phyloP scores from a whole-genome alignment of 441 rosid species.

The Lepidium campestre region DNA sequence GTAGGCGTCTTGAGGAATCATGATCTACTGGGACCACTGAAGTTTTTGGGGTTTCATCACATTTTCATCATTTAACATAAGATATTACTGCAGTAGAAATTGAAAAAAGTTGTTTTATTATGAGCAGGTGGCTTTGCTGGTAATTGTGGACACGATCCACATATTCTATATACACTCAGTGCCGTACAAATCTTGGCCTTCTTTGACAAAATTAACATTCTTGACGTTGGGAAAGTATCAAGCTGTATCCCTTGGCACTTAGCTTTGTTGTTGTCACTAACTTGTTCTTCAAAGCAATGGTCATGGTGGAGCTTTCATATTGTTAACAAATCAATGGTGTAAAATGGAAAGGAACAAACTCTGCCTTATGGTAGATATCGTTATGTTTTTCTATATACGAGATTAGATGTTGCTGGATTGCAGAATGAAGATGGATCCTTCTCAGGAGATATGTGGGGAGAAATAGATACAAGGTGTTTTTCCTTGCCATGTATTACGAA shows the following conservation, averaged over 20 bases:
- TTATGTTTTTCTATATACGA: slow-evolving; percentile 33
- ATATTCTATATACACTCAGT: slow-evolving; percentile 71
- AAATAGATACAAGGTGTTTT: slow-evolving; percentile 73
- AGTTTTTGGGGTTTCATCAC: neutral
- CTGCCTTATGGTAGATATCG: neutral
- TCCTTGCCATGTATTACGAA: neutral
- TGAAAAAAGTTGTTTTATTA: neutral
- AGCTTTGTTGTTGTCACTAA: neutral
- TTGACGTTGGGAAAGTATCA: slow-evolving; percentile 62
- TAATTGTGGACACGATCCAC: slow-evolving; percentile 86
- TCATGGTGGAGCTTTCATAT: neutral
- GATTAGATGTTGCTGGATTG: slow-evolving; percentile 55
- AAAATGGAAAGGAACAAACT: neutral
- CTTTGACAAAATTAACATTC: slow-evolving; percentile 60
- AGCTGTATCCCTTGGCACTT: slow-evolving; percentile 62
- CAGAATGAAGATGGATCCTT: slow-evolving; percentile 94
- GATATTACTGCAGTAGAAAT: neutral
- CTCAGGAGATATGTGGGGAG: slow-evolving; percentile 91
- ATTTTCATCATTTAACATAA: neutral
- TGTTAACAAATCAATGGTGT: neutral
- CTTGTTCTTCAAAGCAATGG: neutral
- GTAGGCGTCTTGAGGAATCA: neutral
- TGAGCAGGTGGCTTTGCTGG: slow-evolving; percentile 89
- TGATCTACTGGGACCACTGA: neutral
- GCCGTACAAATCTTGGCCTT: slow-evolving; percentile 89